Evolutionary conservation across 1,284 basidiomycete genomes (phyloP), one percentile per base, ranked within the genome.

Genomic region (Tilletia horrida): DNA sequence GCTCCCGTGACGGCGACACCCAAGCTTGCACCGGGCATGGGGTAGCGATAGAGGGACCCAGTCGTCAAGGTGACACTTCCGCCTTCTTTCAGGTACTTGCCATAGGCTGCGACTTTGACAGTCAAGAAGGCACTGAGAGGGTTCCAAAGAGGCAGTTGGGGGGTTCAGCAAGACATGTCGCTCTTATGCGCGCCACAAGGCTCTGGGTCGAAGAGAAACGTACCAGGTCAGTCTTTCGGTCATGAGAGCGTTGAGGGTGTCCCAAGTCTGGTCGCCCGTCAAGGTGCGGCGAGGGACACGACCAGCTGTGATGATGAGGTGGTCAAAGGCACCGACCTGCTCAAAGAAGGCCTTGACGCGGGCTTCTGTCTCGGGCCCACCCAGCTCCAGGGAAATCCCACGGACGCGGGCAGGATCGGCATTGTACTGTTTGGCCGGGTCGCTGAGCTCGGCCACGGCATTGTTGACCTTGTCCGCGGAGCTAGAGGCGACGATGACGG

Each of bases 381-480:
- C 48, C 6, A 50, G 48, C n/a, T 50, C 48, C 6, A 50, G n/a
- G n/a, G 48, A 8, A 4, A 21, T 4, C n/a, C 48, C 48, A 8
- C 48, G 25, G 48, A 27, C 25, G 6, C 48, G 48, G 25, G n/a
- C 25, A 27, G 48, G 8, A 16, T 50, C 48, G 16, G 48, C 48
- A 16, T 50, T 50, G 48, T 50, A 50, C 25, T 50, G 48, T 50
- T 50, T 27, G n/a, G 48, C 48, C 48, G 48, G 48, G 16, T 50
- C 25, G 48, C n/a, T 50, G 8, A 50, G 48, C 25, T 27, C 6
- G n/a, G 48, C 48, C n/a, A 50, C 48, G 4, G 48, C 48, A 21
- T 50, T 14, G 48, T 50, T 27, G 6, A 50, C 48, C 48, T 50
- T 50, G 48, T 4, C 48, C 16, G 4, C 6, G 48, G 48, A 21